These are phyloP conservation scores for Colletotrichum agaves DNA, from an alignment of 2,329 filamentous ascomycete species.

Conservation along the genomic window DNA sequence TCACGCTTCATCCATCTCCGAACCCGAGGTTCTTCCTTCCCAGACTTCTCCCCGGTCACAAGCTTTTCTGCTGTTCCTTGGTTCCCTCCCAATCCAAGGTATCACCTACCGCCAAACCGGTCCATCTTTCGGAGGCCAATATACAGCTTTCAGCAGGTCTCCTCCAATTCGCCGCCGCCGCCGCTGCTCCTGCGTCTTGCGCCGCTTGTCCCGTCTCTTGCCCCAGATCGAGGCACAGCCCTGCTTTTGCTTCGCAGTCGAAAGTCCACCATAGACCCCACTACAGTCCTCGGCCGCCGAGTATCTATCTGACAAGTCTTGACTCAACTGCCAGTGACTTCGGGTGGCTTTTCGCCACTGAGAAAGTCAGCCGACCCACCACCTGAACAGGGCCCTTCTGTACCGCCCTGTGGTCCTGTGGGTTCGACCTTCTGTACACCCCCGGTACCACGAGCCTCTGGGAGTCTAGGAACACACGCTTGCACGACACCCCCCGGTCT, in stretches of 20 bases:
- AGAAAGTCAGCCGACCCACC: constrained; percentile 38
- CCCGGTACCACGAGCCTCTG: constrained; percentile 36
- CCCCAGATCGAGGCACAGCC: constrained; percentile 29
- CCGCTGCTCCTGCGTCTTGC: background rate
- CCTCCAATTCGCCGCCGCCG: constrained; percentile 6
- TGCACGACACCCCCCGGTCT: constrained; percentile 36
- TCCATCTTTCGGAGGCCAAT: constrained; percentile 13
- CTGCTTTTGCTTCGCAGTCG: constrained; percentile 28
- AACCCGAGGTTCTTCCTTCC: constrained; percentile 28
- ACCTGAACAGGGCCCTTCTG: constrained; percentile 34
- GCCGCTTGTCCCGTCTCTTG: constrained; percentile 13
- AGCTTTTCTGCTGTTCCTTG: constrained; percentile 30
- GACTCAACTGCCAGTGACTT: constrained; percentile 37
- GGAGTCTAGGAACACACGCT: constrained; percentile 37
- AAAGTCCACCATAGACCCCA: constrained; percentile 32
- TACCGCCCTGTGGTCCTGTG: constrained; percentile 38
- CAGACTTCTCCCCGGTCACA: constrained; percentile 31
- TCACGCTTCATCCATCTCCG: constrained; percentile 26
- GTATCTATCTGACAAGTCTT: constrained; percentile 37
- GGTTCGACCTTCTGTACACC: constrained; percentile 16
- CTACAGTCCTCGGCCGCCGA: constrained; percentile 31
- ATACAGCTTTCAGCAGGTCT: background rate
- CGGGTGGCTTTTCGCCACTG: constrained; percentile 38
- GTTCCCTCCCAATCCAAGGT: constrained; percentile 29
- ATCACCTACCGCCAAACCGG: background rate